phyloP scores from a whole-genome alignment of 805 yeast genomes.

The Naumovozyma dairenensis region DNA sequence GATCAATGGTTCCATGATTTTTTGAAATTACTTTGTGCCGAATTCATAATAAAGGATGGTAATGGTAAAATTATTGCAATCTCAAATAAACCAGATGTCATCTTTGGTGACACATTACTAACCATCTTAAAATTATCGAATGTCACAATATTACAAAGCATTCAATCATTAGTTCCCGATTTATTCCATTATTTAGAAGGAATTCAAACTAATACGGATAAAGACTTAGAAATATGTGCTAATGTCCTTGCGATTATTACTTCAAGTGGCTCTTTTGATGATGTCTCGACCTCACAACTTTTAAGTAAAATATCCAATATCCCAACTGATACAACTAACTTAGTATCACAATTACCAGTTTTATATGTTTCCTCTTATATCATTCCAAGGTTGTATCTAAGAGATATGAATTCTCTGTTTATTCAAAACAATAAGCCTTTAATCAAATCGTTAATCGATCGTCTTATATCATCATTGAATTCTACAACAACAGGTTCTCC shows the following conservation, averaged over 20 bases:
- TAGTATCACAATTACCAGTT: too few relatives aligned
- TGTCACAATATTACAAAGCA: slow-evolving; percentile 1
- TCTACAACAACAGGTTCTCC: slow-evolving; percentile 2
- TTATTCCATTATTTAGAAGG: slow-evolving; percentile 20
- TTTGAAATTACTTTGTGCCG: slow-evolving; percentile 31
- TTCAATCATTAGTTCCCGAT: slow-evolving; percentile 11
- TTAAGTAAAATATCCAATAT: background rate
- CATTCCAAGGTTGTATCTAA: slow-evolving; percentile 15
- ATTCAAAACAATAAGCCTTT: too few relatives aligned
- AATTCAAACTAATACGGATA: slow-evolving; percentile 12
- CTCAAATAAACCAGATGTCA: slow-evolving; percentile 18
- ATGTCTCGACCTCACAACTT: background rate
- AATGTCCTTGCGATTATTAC: slow-evolving; percentile 40
- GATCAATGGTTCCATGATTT: slow-evolving; percentile 20
- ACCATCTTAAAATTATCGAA: slow-evolving; percentile 18
- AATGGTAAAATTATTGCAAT: slow-evolving; percentile 10
- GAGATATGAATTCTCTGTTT: too few relatives aligned
- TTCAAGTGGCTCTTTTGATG: slow-evolving; percentile 1
- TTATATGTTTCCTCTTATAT: slow-evolving; percentile 13
- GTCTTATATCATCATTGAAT: background rate
- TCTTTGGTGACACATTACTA: slow-evolving; percentile 31
- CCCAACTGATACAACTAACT: too few relatives aligned
- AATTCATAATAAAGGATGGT: slow-evolving; percentile 19
- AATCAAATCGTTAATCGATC: background rate
- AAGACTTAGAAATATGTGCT: slow-evolving; percentile 31